Base-by-base conservation (phyloP, 202 grass and related monocot species). In the Eragrostis tef region DNA sequence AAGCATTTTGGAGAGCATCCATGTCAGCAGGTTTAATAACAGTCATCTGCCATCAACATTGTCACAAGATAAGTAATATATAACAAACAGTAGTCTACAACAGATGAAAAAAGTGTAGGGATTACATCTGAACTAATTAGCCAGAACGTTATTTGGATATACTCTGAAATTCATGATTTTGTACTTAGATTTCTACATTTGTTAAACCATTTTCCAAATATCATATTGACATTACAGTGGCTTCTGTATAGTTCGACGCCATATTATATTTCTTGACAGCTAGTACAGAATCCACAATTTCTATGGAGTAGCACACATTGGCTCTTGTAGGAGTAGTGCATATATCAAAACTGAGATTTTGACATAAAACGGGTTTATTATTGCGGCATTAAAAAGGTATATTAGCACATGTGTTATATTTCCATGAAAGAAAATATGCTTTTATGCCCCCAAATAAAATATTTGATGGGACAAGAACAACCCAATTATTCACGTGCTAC, bases 21-120 rank as follows among this genome's bases (percentile, higher is more conserved):
- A 99, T 88, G 74, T 99, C 96, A 84, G 90, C 93, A 86, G 96
- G 96, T 80, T 80, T 87, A 90, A 99, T 96, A 62, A 96, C 85
- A 84, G 96, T 99, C 79, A 91, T 94, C 96, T 99, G 80, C 74
- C 39, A 79, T 81, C 41, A 85, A 86, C 80, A 79, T 34, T 63
- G 63, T 14, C 29, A 43, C 11, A 68, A 44, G 72, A 62, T 83
- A 51, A 87, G 81, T 34, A 75, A 72, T 29, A 25, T 24, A 79
- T 19, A 39, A 14, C 58, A 52, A 69, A 20, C 20, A 57, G 9
- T 50, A 21, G n/a, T 78, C 27, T 65, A 75, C 39, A 64, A 44
- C 9, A 70, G 0, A 70, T n/a, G 5, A 12, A 77, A 7, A 44
- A 70, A 77, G 24, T 44, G 9, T 51, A n/a, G 0, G 39, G 1